Evolutionary conservation across 208 protist species (phyloP).

Genomic region (Leptomonas pyrrhocoris): DNA sequence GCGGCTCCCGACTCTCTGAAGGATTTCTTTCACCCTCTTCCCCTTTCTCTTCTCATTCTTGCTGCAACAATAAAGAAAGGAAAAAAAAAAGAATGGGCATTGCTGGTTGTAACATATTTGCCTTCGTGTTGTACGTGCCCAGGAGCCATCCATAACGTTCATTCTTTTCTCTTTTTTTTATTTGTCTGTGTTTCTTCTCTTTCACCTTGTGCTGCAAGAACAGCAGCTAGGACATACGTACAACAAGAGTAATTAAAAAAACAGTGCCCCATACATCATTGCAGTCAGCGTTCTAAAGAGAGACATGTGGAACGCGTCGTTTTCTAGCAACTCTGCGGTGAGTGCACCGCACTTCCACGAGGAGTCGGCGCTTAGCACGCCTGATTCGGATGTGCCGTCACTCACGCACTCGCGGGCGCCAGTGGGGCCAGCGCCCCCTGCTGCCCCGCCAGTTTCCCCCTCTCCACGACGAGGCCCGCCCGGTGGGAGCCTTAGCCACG

Average conservation of each 20-base stretch:
- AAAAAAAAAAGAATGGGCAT: background rate
- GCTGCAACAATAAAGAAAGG: background rate
- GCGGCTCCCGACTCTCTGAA: no score
- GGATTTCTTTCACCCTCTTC: no score
- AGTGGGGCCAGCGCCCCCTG: background rate
- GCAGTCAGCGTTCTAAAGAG: no score
- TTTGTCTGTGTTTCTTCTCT: background rate
- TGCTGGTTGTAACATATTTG: background rate
- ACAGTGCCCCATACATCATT: no score
- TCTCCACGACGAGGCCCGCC: conserved; percentile 3
- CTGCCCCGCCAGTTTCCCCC: background rate
- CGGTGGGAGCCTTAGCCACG: background rate
- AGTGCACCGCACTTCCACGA: background rate
- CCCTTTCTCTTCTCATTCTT: no score
- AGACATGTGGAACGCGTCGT: background rate
- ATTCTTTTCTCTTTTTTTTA: background rate
- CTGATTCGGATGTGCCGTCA: background rate
- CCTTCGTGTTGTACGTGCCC: background rate
- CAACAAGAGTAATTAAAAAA: no score
- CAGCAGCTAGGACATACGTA: no score
- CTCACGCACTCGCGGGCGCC: background rate
- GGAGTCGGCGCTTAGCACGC: background rate
- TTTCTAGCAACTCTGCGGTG: background rate
- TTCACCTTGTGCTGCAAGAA: no score
- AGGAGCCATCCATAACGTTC: no score